Percentiles rank a stretch among this genome's conserved stretches.
Evolutionary conservation across 2,329 filamentous ascomycete species (phyloP).

Genomic region (Ophiostoma piceae): DNA sequence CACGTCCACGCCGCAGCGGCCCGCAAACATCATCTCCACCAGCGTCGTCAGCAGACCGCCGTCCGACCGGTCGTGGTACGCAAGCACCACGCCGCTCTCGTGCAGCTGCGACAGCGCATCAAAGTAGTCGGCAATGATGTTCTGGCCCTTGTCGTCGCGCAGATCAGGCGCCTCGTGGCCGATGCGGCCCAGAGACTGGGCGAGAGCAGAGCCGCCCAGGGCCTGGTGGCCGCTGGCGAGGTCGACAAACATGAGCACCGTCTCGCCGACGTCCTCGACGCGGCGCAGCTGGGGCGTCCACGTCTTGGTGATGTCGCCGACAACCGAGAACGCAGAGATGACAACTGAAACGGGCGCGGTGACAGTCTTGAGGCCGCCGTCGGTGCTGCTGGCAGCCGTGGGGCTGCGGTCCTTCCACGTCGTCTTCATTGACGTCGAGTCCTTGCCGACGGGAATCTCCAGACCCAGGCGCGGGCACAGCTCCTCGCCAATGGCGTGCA

Average conservation of each 20-base stretch:
- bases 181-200: constrained; percentile 81
- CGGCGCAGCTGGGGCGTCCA: constrained; percentile 89
- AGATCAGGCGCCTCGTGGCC: constrained; percentile 84
- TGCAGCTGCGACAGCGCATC: constrained; percentile 70
- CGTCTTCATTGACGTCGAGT: constrained; percentile 98
- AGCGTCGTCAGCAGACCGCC: constrained; percentile 87
- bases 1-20: constrained; percentile 79
- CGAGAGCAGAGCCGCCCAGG: constrained; percentile 84
- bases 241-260: constrained; percentile 84
- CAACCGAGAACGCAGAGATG: constrained; percentile 83
- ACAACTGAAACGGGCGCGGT: constrained; percentile 88
- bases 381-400: constrained; percentile 26
- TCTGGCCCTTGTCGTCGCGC: constrained; percentile 48
- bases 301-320: constrained; percentile 74
- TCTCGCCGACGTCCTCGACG: constrained; percentile 81
- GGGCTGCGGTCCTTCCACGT: constrained; percentile 66
- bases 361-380: constrained; percentile 62
- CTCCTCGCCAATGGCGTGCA: constrained; percentile 87
- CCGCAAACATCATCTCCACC: constrained; percentile 97
- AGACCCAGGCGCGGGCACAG: constrained; percentile 86
- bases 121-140: constrained; percentile 66
- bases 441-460: constrained; percentile 93
- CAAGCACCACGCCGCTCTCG: constrained; percentile 62
- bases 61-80: constrained; percentile 92
- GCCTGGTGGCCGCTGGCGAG: constrained; percentile 74